phyloP scores from a whole-genome alignment of 306 rosid species.

The Fragaria vesca region DNA sequence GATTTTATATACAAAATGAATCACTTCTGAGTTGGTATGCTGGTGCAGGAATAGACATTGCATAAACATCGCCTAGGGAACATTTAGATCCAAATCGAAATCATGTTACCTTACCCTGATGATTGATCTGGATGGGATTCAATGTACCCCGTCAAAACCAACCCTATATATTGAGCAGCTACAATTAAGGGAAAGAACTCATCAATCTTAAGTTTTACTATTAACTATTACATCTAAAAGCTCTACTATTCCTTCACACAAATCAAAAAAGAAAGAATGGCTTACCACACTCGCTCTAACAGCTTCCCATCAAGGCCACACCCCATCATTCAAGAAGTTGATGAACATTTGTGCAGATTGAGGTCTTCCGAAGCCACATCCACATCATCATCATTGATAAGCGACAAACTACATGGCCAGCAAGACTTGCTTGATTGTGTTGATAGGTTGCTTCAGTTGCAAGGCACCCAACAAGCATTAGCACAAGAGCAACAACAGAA shows the following conservation, averaged over 20 bases:
- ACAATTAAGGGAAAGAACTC: neutral
- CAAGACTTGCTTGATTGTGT: conserved; percentile 41
- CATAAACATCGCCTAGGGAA: neutral
- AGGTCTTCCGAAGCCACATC: conserved; percentile 17
- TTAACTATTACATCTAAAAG: neutral
- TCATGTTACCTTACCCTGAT: conserved; percentile 16
- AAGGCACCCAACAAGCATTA: conserved; percentile 34
- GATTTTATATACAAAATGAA: too few relatives aligned
- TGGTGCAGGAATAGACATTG: conserved; percentile 24
- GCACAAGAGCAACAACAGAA: conserved; percentile 20
- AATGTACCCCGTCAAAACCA: conserved; percentile 14
- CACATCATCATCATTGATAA: conserved; percentile 20
- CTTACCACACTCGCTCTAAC: conserved; percentile 40
- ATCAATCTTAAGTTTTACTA: neutral
- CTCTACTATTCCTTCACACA: neutral
- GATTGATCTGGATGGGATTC: conserved; percentile 17
- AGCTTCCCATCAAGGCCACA: conserved; percentile 47
- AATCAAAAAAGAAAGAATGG: neutral
- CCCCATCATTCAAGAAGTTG: conserved; percentile 32
- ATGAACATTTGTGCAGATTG: conserved; percentile 36
- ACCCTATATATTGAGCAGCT: neutral
- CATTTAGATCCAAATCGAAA: conserved; percentile 26
- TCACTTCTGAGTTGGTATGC: conserved; percentile 22
- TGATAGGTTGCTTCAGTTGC: conserved; percentile 34
- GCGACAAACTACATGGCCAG: conserved; percentile 31